phyloP scores from a whole-genome alignment of 768 basidiomycete genomes.

The Amanita molliuscula region DNA sequence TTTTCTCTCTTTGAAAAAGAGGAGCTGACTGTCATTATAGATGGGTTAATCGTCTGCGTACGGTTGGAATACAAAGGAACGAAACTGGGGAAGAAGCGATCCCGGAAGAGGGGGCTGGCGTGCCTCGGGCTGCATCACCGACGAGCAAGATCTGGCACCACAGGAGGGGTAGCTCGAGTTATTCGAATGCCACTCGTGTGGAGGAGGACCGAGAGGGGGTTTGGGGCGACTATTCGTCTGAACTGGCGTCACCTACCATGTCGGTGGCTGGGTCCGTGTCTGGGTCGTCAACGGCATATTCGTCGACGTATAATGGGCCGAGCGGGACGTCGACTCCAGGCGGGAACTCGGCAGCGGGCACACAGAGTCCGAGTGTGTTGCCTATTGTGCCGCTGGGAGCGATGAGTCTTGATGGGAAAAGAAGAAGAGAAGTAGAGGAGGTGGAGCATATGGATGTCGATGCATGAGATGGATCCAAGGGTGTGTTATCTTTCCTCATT shows the following conservation, averaged over 20 bases:
- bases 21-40: constrained; percentile 22
- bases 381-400: constrained; percentile 15
- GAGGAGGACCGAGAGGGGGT: constrained; percentile 15
- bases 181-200: neutral
- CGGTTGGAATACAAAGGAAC: constrained; percentile 63
- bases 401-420: constrained; percentile 20
- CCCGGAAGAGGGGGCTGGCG: constrained; percentile 4
- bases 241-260: neutral
- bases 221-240: constrained; percentile 13
- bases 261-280: constrained; percentile 11
- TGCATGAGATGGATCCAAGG: neutral
- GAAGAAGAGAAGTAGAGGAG: constrained; percentile 12
- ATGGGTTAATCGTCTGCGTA: constrained; percentile 76
- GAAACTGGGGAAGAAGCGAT: constrained; percentile 16
- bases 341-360: constrained; percentile 13
- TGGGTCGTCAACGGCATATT: constrained; percentile 19
- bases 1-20: constrained; percentile 2
- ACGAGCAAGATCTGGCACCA: constrained; percentile 10
- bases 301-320: constrained; percentile 11
- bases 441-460: constrained; percentile 21
- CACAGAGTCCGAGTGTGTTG: constrained; percentile 10
- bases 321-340: constrained; percentile 27
- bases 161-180: constrained; percentile 11
- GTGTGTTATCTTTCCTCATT: neutral
- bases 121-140: constrained; percentile 8